phyloP scores from a whole-genome alignment of 169 alveolate species.

The Miamiensis avidus region DNA sequence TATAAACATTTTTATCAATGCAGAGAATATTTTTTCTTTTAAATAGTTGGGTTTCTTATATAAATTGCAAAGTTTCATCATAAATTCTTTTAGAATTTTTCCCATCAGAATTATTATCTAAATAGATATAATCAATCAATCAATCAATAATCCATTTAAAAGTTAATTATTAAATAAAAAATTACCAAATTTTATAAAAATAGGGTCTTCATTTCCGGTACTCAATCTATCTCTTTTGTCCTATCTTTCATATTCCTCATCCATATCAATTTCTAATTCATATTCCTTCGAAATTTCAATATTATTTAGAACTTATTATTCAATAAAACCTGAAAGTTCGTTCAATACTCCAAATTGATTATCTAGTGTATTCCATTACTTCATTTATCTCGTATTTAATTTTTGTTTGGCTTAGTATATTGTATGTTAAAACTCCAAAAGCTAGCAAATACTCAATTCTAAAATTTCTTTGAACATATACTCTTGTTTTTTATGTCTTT shows the following conservation, averaged over 20 bases:
- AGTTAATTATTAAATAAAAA: too few relatives aligned
- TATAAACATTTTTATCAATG: too few relatives aligned
- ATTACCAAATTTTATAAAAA: neutral
- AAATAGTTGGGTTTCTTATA: too few relatives aligned
- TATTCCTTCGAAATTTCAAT: neutral
- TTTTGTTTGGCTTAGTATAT: too few relatives aligned
- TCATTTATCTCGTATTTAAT: neutral
- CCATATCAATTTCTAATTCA: neutral
- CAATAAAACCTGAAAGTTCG: too few relatives aligned
- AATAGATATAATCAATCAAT: too few relatives aligned
- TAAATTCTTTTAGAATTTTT: too few relatives aligned
- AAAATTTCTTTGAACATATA: neutral
- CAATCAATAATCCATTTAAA: too few relatives aligned
- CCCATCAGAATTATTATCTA: too few relatives aligned
- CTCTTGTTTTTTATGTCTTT: neutral
- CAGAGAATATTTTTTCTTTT: too few relatives aligned
- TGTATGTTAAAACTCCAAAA: neutral
- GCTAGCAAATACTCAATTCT: neutral
- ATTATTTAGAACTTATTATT: too few relatives aligned
- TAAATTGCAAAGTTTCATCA: too few relatives aligned
- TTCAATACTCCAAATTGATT: neutral
- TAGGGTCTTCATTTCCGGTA: neutral
- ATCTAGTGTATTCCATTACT: neutral
- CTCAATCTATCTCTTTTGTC: neutral
- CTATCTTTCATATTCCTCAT: neutral